Evolutionary conservation across 257 asterid genomes (phyloP), one percentile per base, ranked within the genome.

Genomic region (Eustoma russellianum): DNA sequence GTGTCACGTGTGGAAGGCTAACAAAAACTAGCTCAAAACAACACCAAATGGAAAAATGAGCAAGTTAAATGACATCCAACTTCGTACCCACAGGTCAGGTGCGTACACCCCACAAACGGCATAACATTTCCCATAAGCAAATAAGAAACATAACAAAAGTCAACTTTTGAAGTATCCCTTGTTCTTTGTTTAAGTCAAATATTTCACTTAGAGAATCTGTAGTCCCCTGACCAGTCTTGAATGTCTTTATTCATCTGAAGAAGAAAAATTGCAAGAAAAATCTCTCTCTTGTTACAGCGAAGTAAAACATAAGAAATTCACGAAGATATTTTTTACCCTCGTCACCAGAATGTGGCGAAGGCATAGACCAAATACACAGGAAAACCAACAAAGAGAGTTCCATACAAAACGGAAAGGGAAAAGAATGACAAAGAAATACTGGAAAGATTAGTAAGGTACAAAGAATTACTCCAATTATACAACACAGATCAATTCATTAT

Each of bases 1-100:
- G 18, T 59, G 53, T 49, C 10, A 18, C 41, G 46, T 49, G 60
- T 41, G 41, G 34, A 61, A 58, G 50, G 48, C 18, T 54, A 35
- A 18, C n/a, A 33, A 49, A 53, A 43, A 66, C 16, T 9, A 44
- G 48, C 41, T 30, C 8, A 12, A 34, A 17, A 13, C 12, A 33
- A 41, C 1, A 41, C 48, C 30, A 61, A 18, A 0, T 18, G 5
- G 2, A 38, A 16, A 47, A 28, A 9, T 14, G 15, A 46, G 17
- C 33, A 30, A 6, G 9, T 33, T 28, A 38, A 13, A 17, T 4
- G 17, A 18, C 16, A 52, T 9, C 47, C 14, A 43, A 48, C 13
- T 17, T 46, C 17, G 5, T 9, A 35, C 9, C 41, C 41, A 35
- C 5, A 35, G n/a, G n/a, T n/a, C n/a, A n/a, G n/a, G n/a, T n/a